Evolutionary conservation across 108 stramenopile species (phyloP).

Genomic region (Cafeteria roenbergensis): DNA sequence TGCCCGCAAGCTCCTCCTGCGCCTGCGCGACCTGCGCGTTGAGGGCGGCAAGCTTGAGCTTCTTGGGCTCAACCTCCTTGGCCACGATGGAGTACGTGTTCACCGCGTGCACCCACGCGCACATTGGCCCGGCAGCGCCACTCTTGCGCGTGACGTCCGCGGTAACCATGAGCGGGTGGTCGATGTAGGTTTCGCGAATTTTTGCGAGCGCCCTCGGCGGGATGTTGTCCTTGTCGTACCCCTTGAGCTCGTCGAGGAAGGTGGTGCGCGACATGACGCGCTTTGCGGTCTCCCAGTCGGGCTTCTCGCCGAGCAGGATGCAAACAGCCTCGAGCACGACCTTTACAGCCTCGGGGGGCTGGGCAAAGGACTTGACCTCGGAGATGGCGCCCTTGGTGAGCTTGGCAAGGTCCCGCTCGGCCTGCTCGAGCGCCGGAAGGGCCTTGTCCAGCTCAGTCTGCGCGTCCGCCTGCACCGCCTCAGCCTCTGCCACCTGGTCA

Average conservation of each 20-base stretch:
- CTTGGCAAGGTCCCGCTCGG: constrained; percentile 38
- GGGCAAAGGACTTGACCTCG: constrained; percentile 47
- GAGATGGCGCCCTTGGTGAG: constrained; percentile 46
- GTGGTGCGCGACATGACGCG: constrained; percentile 27
- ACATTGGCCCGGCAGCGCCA: constrained; percentile 41
- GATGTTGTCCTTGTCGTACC: constrained; percentile 56
- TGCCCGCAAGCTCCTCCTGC: constrained; percentile 32
- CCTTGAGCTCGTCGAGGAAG: constrained; percentile 42
- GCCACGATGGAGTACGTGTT: constrained; percentile 49
- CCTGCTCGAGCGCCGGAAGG: constrained; percentile 41
- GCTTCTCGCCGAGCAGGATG: constrained; percentile 47
- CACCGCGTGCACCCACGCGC: constrained; percentile 53
- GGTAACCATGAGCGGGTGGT: constrained; percentile 30
- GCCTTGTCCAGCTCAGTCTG: constrained; percentile 49
- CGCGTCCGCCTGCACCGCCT: constrained; percentile 43
- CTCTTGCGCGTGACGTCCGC: constrained; percentile 37
- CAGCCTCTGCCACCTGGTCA: constrained; percentile 44
- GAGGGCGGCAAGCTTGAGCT: constrained; percentile 40
- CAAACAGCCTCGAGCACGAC: constrained; percentile 53
- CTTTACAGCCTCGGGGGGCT: constrained; percentile 46
- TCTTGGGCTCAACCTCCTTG: constrained; percentile 53
- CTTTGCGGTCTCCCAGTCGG: constrained; percentile 51
- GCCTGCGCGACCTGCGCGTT: constrained; percentile 34
- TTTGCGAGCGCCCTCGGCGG: constrained; percentile 25
- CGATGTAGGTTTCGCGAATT: constrained; percentile 39